A percentile compares a stretch with the other conserved stretches of the same genome.
These are phyloP conservation scores for Wickerhamiella kazuoi DNA, from an alignment of 805 yeast species.

Conservation along the genomic window DNA sequence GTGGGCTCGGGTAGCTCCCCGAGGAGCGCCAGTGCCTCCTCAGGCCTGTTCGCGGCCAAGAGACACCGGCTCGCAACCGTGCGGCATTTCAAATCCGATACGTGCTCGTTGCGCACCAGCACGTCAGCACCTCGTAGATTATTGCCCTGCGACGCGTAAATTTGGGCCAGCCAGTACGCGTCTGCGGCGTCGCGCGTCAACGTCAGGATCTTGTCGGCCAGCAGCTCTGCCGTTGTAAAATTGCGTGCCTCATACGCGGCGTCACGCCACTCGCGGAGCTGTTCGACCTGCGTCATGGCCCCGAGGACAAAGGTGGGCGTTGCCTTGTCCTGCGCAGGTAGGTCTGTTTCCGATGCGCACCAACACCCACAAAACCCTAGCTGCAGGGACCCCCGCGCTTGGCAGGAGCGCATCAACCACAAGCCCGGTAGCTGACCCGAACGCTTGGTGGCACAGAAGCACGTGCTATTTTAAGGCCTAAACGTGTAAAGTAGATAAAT, in stretches of 20 bases:
- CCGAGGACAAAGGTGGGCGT: no score
- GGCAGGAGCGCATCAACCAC: no score
- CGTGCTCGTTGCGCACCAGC: slow-evolving; percentile 37
- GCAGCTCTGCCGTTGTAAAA: slow-evolving; percentile 70
- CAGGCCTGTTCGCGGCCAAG: slow-evolving; percentile 32
- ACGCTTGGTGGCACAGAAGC: no score
- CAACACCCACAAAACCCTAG: no score
- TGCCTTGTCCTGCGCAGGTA: no score
- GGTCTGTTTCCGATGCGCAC: no score
- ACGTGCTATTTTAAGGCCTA: no score
- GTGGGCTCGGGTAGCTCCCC: slow-evolving; percentile 56
- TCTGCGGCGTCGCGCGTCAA: slow-evolving; percentile 77
- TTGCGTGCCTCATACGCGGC: slow-evolving; percentile 89
- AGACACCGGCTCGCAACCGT: slow-evolving; percentile 64
- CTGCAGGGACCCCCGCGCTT: no score
- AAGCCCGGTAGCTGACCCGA: no score
- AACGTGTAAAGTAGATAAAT: no score
- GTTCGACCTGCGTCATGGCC: slow-evolving; percentile 53
- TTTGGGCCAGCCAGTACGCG: slow-evolving; percentile 94
- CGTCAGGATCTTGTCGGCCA: slow-evolving; percentile 78
- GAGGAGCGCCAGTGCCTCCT: slow-evolving; percentile 71
- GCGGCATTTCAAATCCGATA: slow-evolving; percentile 49
- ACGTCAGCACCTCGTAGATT: slow-evolving; percentile 64
- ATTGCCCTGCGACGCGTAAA: slow-evolving; percentile 56
- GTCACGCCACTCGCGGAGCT: slow-evolving; percentile 77